Percentiles rank a stretch among this genome's conserved stretches.
phyloP scores from a whole-genome alignment of 441 rosid species.

The Dalechampia spathulata region DNA sequence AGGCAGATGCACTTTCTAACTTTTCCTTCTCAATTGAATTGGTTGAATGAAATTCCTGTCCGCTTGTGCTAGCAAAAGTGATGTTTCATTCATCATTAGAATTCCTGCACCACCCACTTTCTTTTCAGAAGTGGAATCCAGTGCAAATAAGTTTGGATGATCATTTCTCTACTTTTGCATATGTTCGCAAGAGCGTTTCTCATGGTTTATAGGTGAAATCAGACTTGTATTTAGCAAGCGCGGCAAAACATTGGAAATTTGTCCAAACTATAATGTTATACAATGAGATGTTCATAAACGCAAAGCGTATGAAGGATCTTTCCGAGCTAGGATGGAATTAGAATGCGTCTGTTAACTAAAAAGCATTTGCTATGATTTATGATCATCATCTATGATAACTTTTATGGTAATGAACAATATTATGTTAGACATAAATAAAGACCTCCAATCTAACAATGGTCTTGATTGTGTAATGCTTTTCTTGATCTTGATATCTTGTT shows the following conservation, averaged over 20 bases:
- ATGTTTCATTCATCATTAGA: no score
- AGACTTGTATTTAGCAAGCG: no score
- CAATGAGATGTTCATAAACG: no score
- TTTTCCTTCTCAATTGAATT: background rate
- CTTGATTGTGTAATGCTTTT: background rate
- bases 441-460: background rate
- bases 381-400: background rate
- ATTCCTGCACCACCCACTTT: background rate
- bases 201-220: no score
- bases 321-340: background rate
- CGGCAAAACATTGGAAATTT: no score
- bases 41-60: background rate
- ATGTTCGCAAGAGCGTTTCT: background rate
- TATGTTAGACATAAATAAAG: background rate
- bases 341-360: no score
- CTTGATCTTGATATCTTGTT: conserved; percentile 9
- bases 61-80: background rate
- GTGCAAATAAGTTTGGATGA: background rate
- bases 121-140: no score
- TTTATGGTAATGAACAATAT: background rate
- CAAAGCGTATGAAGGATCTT: no score
- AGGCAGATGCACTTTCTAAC: background rate
- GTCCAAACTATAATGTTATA: no score
- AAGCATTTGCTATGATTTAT: background rate
- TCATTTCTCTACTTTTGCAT: no score